Evolutionary conservation across 805 yeast species (phyloP).

Genomic region (Myxozyma mucilagina): DNA sequence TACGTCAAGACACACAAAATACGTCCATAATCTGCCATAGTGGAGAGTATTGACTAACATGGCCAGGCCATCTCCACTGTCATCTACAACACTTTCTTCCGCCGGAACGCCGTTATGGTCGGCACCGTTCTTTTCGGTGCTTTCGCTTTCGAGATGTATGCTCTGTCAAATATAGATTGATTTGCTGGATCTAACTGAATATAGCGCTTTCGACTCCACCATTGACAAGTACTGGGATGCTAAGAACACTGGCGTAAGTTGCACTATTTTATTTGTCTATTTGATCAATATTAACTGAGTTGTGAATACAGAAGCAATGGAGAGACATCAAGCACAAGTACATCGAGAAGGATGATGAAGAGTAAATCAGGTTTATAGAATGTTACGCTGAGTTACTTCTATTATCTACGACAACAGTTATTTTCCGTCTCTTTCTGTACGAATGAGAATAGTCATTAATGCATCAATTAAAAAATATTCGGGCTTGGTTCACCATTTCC

Average conservation of each 20-base stretch:
- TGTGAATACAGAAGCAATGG: constrained; percentile 28
- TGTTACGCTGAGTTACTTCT: not conserved
- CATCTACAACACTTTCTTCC: constrained; percentile 60
- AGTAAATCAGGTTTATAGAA: not conserved
- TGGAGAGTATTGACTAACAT: not conserved
- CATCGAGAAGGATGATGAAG: constrained; percentile 23
- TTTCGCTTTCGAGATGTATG: constrained; percentile 66
- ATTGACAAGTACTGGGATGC: constrained; percentile 42
- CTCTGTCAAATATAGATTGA: not conserved
- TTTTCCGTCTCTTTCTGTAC: not conserved
- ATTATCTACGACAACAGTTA: no score
- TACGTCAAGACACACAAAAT: not conserved
- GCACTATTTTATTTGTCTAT: not conserved
- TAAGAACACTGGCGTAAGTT: constrained; percentile 43
- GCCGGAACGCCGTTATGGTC: constrained; percentile 81
- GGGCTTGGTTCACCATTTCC: no score
- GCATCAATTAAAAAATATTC: not conserved
- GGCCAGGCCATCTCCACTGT: constrained; percentile 40
- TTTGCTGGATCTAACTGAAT: not conserved
- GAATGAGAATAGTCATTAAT: not conserved
- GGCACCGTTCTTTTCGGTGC: constrained; percentile 75
- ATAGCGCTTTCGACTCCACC: constrained; percentile 40
- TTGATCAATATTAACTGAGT: not conserved
- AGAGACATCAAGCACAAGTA: constrained; percentile 30
- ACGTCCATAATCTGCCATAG: not conserved